phyloP scores from a whole-genome alignment of 164 flowering plant species.

The Pachysandra terminalis region DNA sequence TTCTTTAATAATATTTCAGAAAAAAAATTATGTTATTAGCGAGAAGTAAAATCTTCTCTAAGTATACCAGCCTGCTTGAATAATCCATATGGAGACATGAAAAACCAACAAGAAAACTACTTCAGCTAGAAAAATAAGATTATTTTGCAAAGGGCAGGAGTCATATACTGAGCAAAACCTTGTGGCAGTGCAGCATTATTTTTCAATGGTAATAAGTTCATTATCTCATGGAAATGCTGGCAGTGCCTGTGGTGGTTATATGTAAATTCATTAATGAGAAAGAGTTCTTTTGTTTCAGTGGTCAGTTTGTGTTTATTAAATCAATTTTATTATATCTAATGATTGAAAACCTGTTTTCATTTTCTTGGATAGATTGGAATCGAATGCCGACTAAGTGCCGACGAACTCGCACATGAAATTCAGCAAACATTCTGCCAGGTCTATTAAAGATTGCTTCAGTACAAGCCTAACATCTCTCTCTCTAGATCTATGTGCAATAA shows the following conservation, averaged over 20 bases:
- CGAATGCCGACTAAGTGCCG: slow-evolving; percentile 92
- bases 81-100: not conserved
- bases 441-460: not conserved
- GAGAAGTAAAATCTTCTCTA: too few species aligned
- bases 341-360: slow-evolving; percentile 2
- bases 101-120: not conserved
- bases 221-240: not conserved
- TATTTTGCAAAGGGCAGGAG: too few species aligned
- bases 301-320: not conserved
- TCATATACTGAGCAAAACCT: not conserved
- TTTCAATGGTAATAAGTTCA: too few species aligned
- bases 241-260: not conserved
- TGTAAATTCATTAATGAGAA: too few species aligned
- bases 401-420: slow-evolving; percentile 83
- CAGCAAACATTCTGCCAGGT: slow-evolving; percentile 79
- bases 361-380: slow-evolving; percentile 69
- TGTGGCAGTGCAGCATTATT: not conserved
- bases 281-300: not conserved
- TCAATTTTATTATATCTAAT: slow-evolving; percentile 10
- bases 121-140: not conserved
- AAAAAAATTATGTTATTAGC: too few species aligned
- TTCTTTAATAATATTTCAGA: too few species aligned
- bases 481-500: not conserved
- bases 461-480: not conserved
- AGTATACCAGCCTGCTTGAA: not conserved